Evolutionary conservation across 257 asterid species (phyloP).

Genomic region (Solanum chaucha): DNA sequence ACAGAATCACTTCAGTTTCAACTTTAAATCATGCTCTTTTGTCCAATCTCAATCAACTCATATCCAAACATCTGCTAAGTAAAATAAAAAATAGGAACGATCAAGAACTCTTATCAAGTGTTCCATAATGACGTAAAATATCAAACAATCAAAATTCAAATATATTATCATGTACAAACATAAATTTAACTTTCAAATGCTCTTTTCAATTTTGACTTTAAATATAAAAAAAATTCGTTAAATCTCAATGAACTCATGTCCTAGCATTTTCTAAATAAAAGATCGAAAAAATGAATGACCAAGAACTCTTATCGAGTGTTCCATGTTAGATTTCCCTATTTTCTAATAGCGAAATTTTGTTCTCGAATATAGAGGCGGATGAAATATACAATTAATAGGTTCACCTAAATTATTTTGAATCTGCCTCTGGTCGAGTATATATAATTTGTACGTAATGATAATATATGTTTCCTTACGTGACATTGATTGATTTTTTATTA

Average conservation of each 20-base stretch:
- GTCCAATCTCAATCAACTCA: not conserved
- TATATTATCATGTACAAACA: not conserved
- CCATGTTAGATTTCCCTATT: not conserved
- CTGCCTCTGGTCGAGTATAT: not conserved
- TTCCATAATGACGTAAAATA: not conserved
- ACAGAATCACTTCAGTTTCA: not conserved
- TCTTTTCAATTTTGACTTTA: not conserved
- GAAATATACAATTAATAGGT: not conserved
- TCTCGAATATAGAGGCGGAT: not conserved
- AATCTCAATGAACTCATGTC: not conserved
- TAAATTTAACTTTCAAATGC: not conserved
- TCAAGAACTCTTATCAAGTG: not conserved
- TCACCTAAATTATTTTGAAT: not conserved
- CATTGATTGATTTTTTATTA: not conserved
- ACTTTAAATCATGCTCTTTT: not conserved
- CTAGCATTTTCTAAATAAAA: not conserved
- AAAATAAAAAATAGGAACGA: not conserved
- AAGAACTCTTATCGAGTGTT: not conserved
- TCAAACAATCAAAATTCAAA: not conserved
- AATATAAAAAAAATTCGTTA: too few relatives aligned
- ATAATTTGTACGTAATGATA: not conserved
- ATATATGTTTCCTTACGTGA: not conserved
- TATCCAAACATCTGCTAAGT: not conserved
- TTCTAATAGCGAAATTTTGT: not conserved
- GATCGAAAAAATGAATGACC: not conserved